These are phyloP conservation scores for Beauveria sp. DNA, from an alignment of 2,329 filamentous ascomycete genomes.

Conservation along the genomic window DNA sequence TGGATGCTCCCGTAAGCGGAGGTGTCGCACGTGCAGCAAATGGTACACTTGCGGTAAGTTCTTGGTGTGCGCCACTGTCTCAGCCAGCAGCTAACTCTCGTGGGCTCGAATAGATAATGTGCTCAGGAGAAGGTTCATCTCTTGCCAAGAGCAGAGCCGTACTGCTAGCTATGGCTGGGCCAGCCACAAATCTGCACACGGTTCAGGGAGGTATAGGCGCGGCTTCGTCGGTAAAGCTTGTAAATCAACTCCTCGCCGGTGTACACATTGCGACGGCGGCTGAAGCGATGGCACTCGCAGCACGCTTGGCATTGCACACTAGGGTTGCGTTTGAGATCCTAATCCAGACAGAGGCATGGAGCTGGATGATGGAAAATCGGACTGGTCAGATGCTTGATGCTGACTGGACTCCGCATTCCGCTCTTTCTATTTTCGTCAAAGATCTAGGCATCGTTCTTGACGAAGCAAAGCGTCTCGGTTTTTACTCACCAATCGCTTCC, in stretches of 20 bases:
- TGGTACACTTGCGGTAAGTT: conserved; percentile 27
- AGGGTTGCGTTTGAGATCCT: conserved; percentile 40
- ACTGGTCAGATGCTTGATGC: conserved; percentile 28
- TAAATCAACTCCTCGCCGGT: conserved; percentile 51
- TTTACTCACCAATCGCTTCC: conserved; percentile 22
- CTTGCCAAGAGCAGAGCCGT: conserved; percentile 19
- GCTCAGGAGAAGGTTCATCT: conserved; percentile 20
- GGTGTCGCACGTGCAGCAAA: conserved; percentile 28
- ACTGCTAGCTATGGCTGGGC: conserved; percentile 26
- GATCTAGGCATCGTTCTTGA: conserved; percentile 27
- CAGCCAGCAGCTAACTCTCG: not conserved
- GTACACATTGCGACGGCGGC: conserved; percentile 48
- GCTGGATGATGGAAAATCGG: conserved; percentile 31
- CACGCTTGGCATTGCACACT: conserved; percentile 44
- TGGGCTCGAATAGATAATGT: conserved; percentile 22
- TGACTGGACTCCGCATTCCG: conserved; percentile 28
- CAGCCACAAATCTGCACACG: conserved; percentile 30
- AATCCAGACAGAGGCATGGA: conserved; percentile 28
- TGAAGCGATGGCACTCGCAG: conserved; percentile 50
- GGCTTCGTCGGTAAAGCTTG: conserved; percentile 49
- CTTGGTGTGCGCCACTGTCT: not conserved
- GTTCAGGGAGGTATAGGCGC: conserved; percentile 44
- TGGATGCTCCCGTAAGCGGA: conserved; percentile 32
- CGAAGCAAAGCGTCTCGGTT: conserved; percentile 24
- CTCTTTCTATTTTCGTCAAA: conserved; percentile 28